Percentiles rank a stretch among this genome's conserved stretches.
Evolutionary conservation across 2,329 filamentous ascomycete genomes (phyloP).

Genomic region (Didymella arachidicola): DNA sequence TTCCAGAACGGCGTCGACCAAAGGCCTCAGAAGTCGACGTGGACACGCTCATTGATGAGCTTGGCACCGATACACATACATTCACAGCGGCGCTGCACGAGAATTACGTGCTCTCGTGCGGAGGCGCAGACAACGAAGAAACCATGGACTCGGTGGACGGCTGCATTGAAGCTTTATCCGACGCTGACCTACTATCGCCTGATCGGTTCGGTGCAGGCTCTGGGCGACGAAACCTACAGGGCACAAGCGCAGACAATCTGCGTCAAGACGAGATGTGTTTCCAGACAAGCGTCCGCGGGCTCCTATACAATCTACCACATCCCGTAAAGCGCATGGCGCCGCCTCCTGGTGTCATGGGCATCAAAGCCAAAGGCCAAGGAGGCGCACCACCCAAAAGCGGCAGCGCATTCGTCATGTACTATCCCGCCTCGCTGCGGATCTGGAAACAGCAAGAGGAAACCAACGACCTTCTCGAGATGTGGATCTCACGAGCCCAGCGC

Average conservation of each 20-base stretch:
- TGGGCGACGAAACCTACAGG: conserved; percentile 57
- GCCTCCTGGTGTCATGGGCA: conserved; percentile 48
- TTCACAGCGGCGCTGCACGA: conserved; percentile 92
- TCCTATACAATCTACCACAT: conserved; percentile 83
- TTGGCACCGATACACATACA: conserved; percentile 88
- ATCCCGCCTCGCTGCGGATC: conserved; percentile 81
- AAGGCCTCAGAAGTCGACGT: conserved; percentile 56
- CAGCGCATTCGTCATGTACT: conserved; percentile 89
- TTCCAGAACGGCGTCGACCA: conserved; percentile 54
- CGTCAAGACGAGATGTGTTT: conserved; percentile 95
- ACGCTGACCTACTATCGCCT: conserved; percentile 83
- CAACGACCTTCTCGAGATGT: conserved; percentile 74
- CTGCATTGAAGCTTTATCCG: conserved; percentile 87
- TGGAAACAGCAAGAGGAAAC: conserved; percentile 87
- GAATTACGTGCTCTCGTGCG: conserved; percentile 89
- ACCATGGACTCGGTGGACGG: conserved; percentile 80
- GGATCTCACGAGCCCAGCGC: conserved; percentile 66
- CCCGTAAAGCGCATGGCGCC: conserved; percentile 74
- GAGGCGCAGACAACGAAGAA: conserved; percentile 63
- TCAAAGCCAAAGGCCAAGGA: conserved; percentile 42
- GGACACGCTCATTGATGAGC: conserved; percentile 87
- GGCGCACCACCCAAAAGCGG: conserved; percentile 47
- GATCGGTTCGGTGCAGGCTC: conserved; percentile 71
- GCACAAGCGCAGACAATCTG: conserved; percentile 71
- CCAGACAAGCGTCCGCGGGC: conserved; percentile 84